Evolutionary conservation across 495 filamentous ascomycete species (phyloP), one percentile per base, ranked within the genome.

Genomic region (Hypoxylon lienhwacheense): DNA sequence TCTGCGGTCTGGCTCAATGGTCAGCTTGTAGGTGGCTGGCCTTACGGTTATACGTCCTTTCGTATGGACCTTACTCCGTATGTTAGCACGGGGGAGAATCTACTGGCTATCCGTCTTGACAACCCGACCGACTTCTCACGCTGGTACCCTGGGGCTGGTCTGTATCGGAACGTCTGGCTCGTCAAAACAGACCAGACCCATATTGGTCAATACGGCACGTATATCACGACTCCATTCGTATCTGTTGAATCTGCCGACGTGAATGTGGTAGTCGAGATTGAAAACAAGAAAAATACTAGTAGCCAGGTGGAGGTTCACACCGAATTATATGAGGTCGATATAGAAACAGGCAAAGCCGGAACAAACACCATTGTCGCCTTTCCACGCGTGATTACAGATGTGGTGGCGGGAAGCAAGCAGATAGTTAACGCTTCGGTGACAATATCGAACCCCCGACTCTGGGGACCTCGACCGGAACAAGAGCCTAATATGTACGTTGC

Each of bases 101-200:
- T 64, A 11, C 44, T 78, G 4, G 76, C 76, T n/a, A 71, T 80
- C 32, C 68, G 77, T 7, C 48, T 80, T 2, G 76, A 80, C 29
- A 77, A 78, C 42, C 59, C 70, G 1, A 5, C 70, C 1, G 66
- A 71, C 11, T 70, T 65, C 12, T 77, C 75, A 7, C 72, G 77
- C 0, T 80, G 71, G 72, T 78, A 80, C 40, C 77, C 77, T 4
- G 76, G 75, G 6, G 77, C 66, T 5, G 77, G 76, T 12, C 66
- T 80, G 10, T 80, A 80, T 53, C 69, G 77, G 5, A 76, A 78
- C 36, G 61, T 80, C 4, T 80, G 77, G 77, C 68, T 80, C 7
- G 61, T 68, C 33, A 77, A 72, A 43, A 64, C 71, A 8, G 57
- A 69, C 45, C 61, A 68, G 21, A 51, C 62, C 1, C 76, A 80